Conservation (phyloP, 2,329 filamentous ascomycete genomes). For the Cladosporium sp. region DNA sequence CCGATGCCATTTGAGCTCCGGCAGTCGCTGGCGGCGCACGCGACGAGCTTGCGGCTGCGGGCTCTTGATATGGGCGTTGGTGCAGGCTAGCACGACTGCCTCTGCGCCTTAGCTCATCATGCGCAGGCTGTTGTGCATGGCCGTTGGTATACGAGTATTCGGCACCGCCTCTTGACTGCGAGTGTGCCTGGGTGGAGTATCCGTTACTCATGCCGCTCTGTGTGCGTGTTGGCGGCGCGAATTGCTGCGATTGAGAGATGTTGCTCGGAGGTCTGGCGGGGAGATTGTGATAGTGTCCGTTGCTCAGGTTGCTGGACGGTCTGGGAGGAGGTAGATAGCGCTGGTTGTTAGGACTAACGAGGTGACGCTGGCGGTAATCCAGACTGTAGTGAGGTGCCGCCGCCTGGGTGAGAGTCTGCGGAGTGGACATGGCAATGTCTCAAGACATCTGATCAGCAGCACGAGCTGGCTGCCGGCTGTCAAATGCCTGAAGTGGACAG, state of each 20-base stretch:
- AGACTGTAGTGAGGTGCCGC: slow-evolving; percentile 33
- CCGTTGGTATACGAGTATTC: slow-evolving; percentile 26
- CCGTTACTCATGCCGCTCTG: slow-evolving; percentile 34
- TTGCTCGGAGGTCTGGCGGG: slow-evolving; percentile 36
- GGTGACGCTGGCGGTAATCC: slow-evolving; percentile 34
- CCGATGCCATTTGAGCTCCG: slow-evolving; percentile 7
- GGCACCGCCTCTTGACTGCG: slow-evolving; percentile 25
- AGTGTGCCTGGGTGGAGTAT: slow-evolving; percentile 26
- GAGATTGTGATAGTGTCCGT: slow-evolving; percentile 34
- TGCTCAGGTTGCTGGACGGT: slow-evolving; percentile 35
- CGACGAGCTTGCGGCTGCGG: slow-evolving; percentile 5
- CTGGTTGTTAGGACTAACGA: slow-evolving; percentile 31
- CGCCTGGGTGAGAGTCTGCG: slow-evolving; percentile 35
- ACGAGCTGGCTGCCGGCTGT: slow-evolving; percentile 9
- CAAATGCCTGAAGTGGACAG: neutral
- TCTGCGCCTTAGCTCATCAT: slow-evolving; percentile 32
- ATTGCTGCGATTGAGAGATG: slow-evolving; percentile 30
- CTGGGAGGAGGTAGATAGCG: slow-evolving; percentile 36
- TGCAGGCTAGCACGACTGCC: slow-evolving; percentile 30
- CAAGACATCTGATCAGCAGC: slow-evolving; percentile 19
- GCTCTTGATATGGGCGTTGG: slow-evolving; percentile 19
- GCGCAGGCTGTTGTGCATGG: slow-evolving; percentile 22
- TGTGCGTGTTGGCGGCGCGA: slow-evolving; percentile 30
- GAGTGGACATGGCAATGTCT: slow-evolving; percentile 33
- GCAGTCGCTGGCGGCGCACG: slow-evolving; percentile 19